Base-by-base conservation (phyloP, 805 yeast species). In the Pichia thaimueangensis region DNA sequence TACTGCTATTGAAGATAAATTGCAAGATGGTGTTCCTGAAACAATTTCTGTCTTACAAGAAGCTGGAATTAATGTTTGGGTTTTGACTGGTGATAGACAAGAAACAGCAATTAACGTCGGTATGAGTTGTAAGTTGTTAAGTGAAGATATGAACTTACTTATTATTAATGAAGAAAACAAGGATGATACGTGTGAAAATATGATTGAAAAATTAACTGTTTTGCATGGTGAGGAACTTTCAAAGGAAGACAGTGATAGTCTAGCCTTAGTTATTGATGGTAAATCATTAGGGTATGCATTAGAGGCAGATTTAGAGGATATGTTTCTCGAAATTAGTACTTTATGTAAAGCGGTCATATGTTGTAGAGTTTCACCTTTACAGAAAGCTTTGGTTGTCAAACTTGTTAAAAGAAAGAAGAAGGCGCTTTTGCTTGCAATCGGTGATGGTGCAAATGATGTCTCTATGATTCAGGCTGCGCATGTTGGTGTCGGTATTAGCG, bases 391-490 rank as follows among this genome's bases (percentile, higher is more conserved):
- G 41, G 98, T 93, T 15, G 98, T 93, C 20, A 87, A 86, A 57
- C 76, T 93, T 75, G 97, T 91, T 17, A 93, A 93, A 59, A 69
- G 86, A 38, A 82, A 86, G 65, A 73, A 75, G 56, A 80, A 83
- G 37, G 77, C 95, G 2, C 62, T 85, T 32, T 63, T 94, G 33
- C 68, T 93, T 46, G 97, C 98, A 1, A 83, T 93, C 57, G 99
- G 99, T 34, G 99, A 93, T 64, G 99, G 99, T 57, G 99, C 99
- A 3, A 93, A 93, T 58, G 99, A 93, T 67, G 98, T 93, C 31
- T 83, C 95, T 29, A 93, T 93, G 99, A 93, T 93, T 51, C 98
- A 93, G 64, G 97, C 98, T 13, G 98, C 98, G 0, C 97, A 93
- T 62, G 96, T 93, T 41, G 99, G 99, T 49, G 96, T 93, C 20